Evolutionary conservation across 1,139 yeast genomes (phyloP), one percentile per base, ranked within the genome.

Genomic region (Sugiyamaella grinbergsii): DNA sequence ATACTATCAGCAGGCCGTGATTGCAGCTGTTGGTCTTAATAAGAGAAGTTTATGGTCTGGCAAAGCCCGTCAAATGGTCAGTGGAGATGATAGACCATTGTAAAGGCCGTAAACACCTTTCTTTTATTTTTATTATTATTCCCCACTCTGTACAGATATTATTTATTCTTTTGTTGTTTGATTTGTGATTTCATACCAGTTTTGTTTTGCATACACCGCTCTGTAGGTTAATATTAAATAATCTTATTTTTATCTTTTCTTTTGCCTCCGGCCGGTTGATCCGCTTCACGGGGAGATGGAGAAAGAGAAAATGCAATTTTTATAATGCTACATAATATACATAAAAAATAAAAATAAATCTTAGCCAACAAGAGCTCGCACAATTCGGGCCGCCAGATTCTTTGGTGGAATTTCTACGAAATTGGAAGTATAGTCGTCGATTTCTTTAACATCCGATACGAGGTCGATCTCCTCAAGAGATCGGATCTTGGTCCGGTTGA

Each of bases 381-480:
- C 26, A 6, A 56, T 28, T 24, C 45, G 47, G 22, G 52, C 59
- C n/a, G 42, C 41, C 55, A 55, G 42, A 2, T 53, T 57, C 4
- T 29, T 58, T 8, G 60, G 60, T 16, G 51, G 53, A 3, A 22
- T 31, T 8, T 56, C 56, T 18, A 47, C 52, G 33, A 47, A 56
- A 22, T 42, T 41, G 18, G 49, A 42, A 13, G 54, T 47, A 31
- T 69, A 63, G 29, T 70, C 72, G 52, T 80, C 83, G 44, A 83
- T 74, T 60, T 81, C 87, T 32, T 71, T 74, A 37, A 82, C 62
- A 1, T 85, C 87, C 1, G 78, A 68, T 4, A 65, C 55, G 40
- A 83, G 70, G 62, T 83, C 88, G 28, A 82, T 80, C 11, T 79
- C 80, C 15, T 59, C 58, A 1, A 85, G 75, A 37, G 71, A 70